Conservation (phyloP, 306 rosid species). For the Cercis canadensis region DNA sequence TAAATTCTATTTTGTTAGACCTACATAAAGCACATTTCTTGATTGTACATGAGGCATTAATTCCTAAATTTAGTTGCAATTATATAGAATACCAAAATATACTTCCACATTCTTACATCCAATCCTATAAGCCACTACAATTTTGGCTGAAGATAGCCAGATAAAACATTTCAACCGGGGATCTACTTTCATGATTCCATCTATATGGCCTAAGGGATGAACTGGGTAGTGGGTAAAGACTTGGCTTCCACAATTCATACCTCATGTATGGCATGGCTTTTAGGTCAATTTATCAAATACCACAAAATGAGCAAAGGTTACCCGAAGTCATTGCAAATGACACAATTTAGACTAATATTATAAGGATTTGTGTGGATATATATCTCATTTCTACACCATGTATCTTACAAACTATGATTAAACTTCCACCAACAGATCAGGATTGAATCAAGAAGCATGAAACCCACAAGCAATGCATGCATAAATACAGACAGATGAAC, state of each 20-base stretch:
- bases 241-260: constrained; percentile 8
- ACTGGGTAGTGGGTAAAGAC: not conserved
- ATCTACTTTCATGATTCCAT: constrained; percentile 11
- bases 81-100: not conserved
- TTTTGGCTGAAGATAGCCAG: constrained; percentile 6
- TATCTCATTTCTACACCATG: not conserved
- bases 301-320: constrained; percentile 12
- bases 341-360: constrained; percentile 18
- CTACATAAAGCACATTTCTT: constrained; percentile 15
- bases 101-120: not conserved
- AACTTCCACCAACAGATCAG: not conserved
- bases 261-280: not conserved
- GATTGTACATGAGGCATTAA: constrained; percentile 15
- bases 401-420: constrained; percentile 12
- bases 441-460: constrained; percentile 33
- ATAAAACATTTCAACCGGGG: constrained; percentile 16
- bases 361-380: constrained; percentile 16
- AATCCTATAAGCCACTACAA: not conserved
- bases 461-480: constrained; percentile 22
- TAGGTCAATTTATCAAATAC: not conserved
- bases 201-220: constrained; percentile 10
- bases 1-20: constrained; percentile 21
- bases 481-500: constrained; percentile 13
- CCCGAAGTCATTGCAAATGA: constrained; percentile 18
- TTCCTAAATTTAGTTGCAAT: constrained; percentile 9